phyloP scores from a whole-genome alignment of 768 basidiomycete genomes.

The Agaricus bisporus region DNA sequence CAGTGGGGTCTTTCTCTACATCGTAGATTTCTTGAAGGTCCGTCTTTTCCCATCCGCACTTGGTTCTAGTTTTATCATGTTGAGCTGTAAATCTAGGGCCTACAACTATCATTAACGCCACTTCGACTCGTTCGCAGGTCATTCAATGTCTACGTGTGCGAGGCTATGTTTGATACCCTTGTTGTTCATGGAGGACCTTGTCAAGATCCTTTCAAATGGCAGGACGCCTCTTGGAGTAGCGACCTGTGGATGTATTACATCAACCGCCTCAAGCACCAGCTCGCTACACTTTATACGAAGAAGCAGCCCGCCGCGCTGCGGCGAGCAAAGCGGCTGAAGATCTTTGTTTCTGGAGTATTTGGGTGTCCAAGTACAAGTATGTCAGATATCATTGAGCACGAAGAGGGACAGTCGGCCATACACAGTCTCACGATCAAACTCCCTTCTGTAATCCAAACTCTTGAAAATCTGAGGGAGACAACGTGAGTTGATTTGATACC shows the following conservation, averaged over 20 bases:
- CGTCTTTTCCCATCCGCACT: neutral
- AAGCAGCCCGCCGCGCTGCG: neutral
- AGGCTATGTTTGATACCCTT: constrained; percentile 6
- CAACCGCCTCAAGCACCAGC: neutral
- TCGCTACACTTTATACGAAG: neutral
- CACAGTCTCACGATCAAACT: neutral
- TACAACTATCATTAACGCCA: neutral
- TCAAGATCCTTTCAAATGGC: neutral
- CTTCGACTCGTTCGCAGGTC: neutral
- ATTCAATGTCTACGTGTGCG: neutral
- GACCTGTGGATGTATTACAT: neutral
- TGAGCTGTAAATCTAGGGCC: neutral
- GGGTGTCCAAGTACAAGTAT: neutral
- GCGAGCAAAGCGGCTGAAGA: neutral
- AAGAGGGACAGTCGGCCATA: neutral
- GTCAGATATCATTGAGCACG: neutral
- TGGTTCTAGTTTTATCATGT: neutral
- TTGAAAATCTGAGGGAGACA: neutral
- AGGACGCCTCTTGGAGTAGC: neutral
- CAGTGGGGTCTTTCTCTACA: neutral
- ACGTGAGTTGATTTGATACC: neutral
- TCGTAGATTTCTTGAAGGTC: constrained; percentile 1
- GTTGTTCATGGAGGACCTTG: neutral
- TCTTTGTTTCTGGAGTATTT: constrained; percentile 4
- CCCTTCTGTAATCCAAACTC: constrained; percentile 1